Percentiles rank a stretch among this genome's conserved stretches.
These are phyloP conservation scores for Umbilicus rupestris DNA, from an alignment of 164 flowering plant species.

Conservation along the genomic window DNA sequence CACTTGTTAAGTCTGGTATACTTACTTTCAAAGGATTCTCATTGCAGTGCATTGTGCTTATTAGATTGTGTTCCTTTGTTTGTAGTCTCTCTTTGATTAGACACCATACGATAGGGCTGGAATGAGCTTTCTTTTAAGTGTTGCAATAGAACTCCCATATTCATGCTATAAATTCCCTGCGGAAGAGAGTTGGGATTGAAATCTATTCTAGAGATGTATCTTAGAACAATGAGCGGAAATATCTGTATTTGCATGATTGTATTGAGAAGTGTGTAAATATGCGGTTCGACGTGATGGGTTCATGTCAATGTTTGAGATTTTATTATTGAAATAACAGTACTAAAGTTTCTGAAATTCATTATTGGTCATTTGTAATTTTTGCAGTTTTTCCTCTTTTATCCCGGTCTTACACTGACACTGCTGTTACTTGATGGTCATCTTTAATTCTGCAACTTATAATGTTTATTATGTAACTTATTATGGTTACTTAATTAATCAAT, in stretches of 20 bases:
- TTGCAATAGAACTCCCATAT: neutral
- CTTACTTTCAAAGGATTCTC: neutral
- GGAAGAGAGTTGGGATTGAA: neutral
- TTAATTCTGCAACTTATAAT: neutral
- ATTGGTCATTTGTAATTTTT: neutral
- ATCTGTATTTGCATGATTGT: neutral
- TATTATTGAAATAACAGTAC: neutral
- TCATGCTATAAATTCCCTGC: neutral
- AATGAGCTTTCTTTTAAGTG: neutral
- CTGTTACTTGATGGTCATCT: neutral
- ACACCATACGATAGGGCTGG: neutral
- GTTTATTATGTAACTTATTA: neutral
- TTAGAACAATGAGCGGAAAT: neutral
- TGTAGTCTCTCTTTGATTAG: neutral
- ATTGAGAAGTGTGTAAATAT: neutral
- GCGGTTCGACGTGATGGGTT: neutral
- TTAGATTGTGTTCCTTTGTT: too few relatives aligned
- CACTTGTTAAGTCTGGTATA: slow-evolving; percentile 50
- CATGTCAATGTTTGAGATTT: neutral
- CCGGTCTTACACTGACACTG: neutral
- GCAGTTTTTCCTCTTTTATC: neutral
- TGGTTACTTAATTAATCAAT: neutral
- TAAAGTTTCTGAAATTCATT: neutral
- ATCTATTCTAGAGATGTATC: neutral
- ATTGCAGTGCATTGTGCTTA: neutral